phyloP scores from a whole-genome alignment of 345 rosid species.

The Triadica sebifera region DNA sequence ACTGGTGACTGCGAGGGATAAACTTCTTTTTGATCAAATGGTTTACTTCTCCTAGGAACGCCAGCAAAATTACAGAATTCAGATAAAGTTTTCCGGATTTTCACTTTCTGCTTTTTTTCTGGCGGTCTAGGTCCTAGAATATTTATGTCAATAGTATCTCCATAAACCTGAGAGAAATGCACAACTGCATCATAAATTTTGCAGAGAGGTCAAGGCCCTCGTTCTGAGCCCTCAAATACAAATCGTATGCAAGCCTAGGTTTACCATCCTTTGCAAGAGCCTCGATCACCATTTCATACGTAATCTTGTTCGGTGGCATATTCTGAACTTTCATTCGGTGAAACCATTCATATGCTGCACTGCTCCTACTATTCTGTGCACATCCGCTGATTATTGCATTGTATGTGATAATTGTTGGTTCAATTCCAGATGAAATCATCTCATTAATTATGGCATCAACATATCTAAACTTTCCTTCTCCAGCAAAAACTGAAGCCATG shows the following conservation, averaged over 20 bases:
- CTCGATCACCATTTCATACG: conserved; percentile 72
- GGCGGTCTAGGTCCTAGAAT: conserved; percentile 67
- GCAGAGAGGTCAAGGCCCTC: conserved; percentile 57
- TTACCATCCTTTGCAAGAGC: conserved; percentile 71
- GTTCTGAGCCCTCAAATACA: conserved; percentile 57
- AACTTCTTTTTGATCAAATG: conserved; percentile 39
- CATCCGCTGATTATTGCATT: conserved; percentile 83
- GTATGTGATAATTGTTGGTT: conserved; percentile 83
- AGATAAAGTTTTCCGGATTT: conserved; percentile 27
- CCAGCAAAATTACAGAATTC: conserved; percentile 36
- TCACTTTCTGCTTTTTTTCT: conserved; percentile 38
- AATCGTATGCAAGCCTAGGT: conserved; percentile 72
- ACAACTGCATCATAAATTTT: conserved; percentile 65
- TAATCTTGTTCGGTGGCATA: conserved; percentile 65
- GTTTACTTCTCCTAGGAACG: conserved; percentile 40
- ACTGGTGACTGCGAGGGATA: conserved; percentile 12
- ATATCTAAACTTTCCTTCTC: conserved; percentile 55
- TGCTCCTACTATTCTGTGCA: conserved; percentile 50
- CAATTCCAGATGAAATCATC: conserved; percentile 58
- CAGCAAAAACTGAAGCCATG: conserved; percentile 78
- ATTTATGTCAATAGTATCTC: conserved; percentile 58
- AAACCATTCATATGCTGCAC: conserved; percentile 89
- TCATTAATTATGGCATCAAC: conserved; percentile 63
- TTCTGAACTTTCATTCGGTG: conserved; percentile 65
- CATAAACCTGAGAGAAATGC: conserved; percentile 44